These are phyloP conservation scores for Helicocarpus griseus DNA, from an alignment of 2,329 filamentous ascomycete species.

Conservation along the genomic window DNA sequence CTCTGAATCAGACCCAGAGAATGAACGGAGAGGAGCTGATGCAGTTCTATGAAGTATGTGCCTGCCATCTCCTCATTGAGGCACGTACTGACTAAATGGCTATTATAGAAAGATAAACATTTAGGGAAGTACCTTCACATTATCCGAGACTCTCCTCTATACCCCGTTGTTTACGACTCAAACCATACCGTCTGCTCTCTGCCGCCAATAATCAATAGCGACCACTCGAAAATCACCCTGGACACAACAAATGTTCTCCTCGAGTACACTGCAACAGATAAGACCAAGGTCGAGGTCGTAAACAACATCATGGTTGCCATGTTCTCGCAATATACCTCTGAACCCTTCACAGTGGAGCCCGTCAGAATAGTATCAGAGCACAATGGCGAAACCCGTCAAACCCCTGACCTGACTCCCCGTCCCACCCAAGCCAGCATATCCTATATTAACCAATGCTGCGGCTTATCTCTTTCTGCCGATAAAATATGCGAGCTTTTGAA, in stretches of 20 bases:
- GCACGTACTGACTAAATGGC: conserved; percentile 1
- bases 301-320: conserved; percentile 93
- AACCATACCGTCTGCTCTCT: conserved; percentile 82
- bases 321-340: conserved; percentile 86
- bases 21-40: conserved; percentile 86
- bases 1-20: conserved; percentile 81
- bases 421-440: conserved; percentile 73
- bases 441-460: conserved; percentile 90
- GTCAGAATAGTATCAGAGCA: conserved; percentile 87
- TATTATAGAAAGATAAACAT: conserved; percentile 65
- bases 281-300: conserved; percentile 92
- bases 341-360: conserved; percentile 88
- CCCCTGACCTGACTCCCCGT: conserved; percentile 70
- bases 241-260: conserved; percentile 92
- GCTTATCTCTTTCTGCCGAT: conserved; percentile 63
- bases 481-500: conserved; percentile 69
- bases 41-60: conserved; percentile 67
- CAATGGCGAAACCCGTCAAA: conserved; percentile 72
- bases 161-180: conserved; percentile 90
- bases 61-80: background rate
- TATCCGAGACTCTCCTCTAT: conserved; percentile 84
- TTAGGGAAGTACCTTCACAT: conserved; percentile 86
- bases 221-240: conserved; percentile 91
- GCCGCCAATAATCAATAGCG: conserved; percentile 93
- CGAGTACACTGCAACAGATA: conserved; percentile 91